Evolutionary conservation across 2,329 filamentous ascomycete genomes (phyloP).

Genomic region (Fusarium sp.): DNA sequence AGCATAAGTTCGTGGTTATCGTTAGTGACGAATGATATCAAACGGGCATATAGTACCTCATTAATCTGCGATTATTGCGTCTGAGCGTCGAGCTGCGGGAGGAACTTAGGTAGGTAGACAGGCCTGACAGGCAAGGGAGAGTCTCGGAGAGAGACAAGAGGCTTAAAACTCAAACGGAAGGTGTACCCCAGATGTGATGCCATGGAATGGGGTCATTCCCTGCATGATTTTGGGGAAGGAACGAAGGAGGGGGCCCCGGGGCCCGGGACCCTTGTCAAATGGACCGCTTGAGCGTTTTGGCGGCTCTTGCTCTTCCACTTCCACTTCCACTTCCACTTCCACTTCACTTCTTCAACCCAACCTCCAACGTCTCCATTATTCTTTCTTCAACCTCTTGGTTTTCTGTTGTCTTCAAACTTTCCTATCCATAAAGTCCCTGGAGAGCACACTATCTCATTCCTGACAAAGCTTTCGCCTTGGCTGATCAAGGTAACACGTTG

Average conservation of each 20-base stretch:
- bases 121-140: slow-evolving; percentile 14
- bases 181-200: slow-evolving; percentile 20
- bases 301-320: background rate
- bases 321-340: no score
- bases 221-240: slow-evolving; percentile 33
- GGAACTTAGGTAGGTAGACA: background rate
- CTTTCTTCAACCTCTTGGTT: slow-evolving; percentile 32
- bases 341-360: slow-evolving; percentile 10
- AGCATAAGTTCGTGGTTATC: no score
- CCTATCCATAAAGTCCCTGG: background rate
- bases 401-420: slow-evolving; percentile 13
- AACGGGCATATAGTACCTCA: no score
- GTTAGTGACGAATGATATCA: no score
- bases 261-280: slow-evolving; percentile 1
- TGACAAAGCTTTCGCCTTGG: background rate
- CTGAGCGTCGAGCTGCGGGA: no score
- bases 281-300: slow-evolving; percentile 20
- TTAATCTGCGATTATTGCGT: no score
- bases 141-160: background rate
- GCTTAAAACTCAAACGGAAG: slow-evolving; percentile 21
- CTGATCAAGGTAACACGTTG: slow-evolving; percentile 25
- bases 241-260: background rate
- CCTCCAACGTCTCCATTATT: slow-evolving; percentile 31
- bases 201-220: background rate
- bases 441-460: background rate